These are phyloP conservation scores for Cytospora chrysosperma DNA, from an alignment of 2,329 filamentous ascomycete species.

Conservation along the genomic window DNA sequence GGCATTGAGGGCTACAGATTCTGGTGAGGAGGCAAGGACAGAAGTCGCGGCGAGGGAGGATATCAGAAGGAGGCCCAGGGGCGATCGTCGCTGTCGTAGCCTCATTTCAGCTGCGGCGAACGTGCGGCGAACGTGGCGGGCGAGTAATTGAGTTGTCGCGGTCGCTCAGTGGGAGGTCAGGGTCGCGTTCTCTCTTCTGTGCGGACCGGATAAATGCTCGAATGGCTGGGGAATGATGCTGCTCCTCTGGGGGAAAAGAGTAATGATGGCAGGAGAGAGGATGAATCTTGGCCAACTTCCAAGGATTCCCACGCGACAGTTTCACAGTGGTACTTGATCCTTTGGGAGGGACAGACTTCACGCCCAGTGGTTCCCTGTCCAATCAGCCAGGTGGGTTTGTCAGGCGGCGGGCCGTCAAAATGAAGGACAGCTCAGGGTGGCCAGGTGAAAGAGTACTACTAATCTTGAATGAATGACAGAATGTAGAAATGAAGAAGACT, in stretches of 20 bases:
- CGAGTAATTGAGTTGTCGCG: not conserved
- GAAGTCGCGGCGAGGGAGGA: slow-evolving; percentile 52
- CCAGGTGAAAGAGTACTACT: not conserved
- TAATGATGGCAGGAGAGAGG: not conserved
- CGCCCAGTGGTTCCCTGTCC: not conserved
- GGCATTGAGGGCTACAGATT: slow-evolving; percentile 29
- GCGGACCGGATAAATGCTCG: not conserved
- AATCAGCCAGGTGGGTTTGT: not conserved
- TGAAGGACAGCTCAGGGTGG: not conserved
- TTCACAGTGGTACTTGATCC: not conserved
- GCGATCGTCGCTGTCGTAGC: slow-evolving; percentile 52
- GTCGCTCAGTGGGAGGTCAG: not conserved
- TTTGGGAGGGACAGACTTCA: not conserved
- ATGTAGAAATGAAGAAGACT: not conserved
- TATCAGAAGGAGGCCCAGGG: slow-evolving; percentile 60
- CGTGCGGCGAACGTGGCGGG: not conserved
- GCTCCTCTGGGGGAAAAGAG: not conserved
- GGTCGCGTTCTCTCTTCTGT: not conserved
- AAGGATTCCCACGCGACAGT: not conserved
- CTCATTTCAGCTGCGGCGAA: slow-evolving; percentile 51
- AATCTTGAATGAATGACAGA: not conserved
- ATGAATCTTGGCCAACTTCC: not conserved
- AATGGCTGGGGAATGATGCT: not conserved
- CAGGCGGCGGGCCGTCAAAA: not conserved
- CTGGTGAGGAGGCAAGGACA: slow-evolving; percentile 33